phyloP scores from a whole-genome alignment of 169 alveolate species.

The Babesia ovata region DNA sequence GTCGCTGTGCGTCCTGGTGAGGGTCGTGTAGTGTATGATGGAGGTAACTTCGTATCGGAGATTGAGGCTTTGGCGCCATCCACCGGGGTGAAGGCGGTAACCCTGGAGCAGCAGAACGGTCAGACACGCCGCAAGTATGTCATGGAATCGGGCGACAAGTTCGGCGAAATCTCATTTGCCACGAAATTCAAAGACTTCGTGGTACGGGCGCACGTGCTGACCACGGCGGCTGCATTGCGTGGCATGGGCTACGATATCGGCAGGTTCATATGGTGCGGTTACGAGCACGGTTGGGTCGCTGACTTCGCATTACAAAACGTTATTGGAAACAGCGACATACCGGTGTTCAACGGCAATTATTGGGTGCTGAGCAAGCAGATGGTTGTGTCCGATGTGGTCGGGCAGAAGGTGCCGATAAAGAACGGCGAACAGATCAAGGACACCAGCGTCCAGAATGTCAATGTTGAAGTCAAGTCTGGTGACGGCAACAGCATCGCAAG shows the following conservation, averaged over 20 bases:
- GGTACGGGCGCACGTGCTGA: constrained; percentile 61
- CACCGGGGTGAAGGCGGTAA: constrained; percentile 30
- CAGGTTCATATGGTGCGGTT: constrained; percentile 69
- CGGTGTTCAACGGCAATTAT: constrained; percentile 66
- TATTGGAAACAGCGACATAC: constrained; percentile 52
- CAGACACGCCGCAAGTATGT: constrained; percentile 30
- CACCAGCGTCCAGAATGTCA: background rate
- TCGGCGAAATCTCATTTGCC: constrained; percentile 54
- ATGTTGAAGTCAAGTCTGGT: constrained; percentile 32
- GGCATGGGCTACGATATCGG: constrained; percentile 63
- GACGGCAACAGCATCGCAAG: constrained; percentile 27
- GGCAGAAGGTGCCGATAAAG: constrained; percentile 24
- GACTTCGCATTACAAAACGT: constrained; percentile 57
- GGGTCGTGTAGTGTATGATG: constrained; percentile 65
- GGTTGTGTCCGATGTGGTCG: constrained; percentile 57
- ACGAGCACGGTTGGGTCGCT: constrained; percentile 72
- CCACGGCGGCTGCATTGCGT: constrained; percentile 53
- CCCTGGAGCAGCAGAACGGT: constrained; percentile 20
- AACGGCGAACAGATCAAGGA: constrained; percentile 31
- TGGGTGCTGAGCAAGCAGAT: constrained; percentile 64
- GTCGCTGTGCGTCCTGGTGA: constrained; percentile 58
- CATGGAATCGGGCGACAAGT: constrained; percentile 14
- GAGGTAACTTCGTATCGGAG: constrained; percentile 55
- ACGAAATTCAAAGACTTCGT: constrained; percentile 46
- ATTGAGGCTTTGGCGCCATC: constrained; percentile 34